Evolutionary conservation across 2,329 filamentous ascomycete genomes (phyloP).

Genomic region (Periconia sp.): DNA sequence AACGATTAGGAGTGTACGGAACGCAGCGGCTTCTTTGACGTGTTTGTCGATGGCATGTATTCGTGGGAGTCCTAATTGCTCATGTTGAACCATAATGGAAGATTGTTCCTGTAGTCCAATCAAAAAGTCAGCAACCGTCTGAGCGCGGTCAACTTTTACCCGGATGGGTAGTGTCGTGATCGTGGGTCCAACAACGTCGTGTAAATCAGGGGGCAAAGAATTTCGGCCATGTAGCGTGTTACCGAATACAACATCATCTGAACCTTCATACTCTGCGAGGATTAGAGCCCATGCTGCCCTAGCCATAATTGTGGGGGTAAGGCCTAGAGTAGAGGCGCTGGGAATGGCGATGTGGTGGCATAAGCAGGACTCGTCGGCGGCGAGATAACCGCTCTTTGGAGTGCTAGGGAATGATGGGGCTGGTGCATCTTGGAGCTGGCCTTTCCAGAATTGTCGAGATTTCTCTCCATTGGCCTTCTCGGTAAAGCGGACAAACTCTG

Average conservation of each 20-base stretch:
- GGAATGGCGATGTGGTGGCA: neutral
- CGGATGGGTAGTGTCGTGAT: constrained; percentile 48
- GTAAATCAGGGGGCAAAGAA: constrained; percentile 42
- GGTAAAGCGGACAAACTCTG: neutral
- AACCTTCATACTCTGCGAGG: constrained; percentile 24
- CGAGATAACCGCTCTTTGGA: neutral
- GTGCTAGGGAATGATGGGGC: neutral
- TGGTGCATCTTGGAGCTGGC: constrained; percentile 1
- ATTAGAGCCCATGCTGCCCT: constrained; percentile 40
- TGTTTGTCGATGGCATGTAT: constrained; percentile 39
- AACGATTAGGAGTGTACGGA: constrained; percentile 38
- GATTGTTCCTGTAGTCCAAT: constrained; percentile 17
- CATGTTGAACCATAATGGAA: constrained; percentile 29
- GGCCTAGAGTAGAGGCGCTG: too few species aligned
- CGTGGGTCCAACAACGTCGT: constrained; percentile 48
- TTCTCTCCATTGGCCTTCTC: constrained; percentile 1
- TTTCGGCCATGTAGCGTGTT: constrained; percentile 46
- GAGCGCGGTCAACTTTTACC: constrained; percentile 14
- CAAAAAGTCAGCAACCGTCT: constrained; percentile 17
- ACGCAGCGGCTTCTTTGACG: constrained; percentile 58
- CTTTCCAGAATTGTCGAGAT: constrained; percentile 2
- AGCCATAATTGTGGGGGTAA: constrained; percentile 16
- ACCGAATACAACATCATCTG: constrained; percentile 47
- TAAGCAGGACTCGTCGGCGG: neutral
- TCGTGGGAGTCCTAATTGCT: constrained; percentile 41